Evolutionary conservation across 2,329 filamentous ascomycete genomes (phyloP), one percentile per base, ranked within the genome.

Genomic region (Moelleriella libera): DNA sequence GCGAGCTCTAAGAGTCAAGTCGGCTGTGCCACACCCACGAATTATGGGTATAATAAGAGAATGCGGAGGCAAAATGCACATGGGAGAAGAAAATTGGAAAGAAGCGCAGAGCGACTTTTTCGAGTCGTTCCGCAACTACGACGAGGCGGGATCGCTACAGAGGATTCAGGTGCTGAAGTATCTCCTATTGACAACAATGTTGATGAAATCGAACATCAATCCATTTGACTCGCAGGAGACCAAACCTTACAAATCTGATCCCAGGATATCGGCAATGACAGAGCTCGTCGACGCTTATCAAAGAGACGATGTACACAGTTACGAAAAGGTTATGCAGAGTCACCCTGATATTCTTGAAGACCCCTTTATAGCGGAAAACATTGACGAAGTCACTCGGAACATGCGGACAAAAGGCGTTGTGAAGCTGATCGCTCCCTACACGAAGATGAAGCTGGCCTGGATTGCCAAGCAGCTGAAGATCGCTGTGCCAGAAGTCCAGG

Each of bases 1-100:
- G 63, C 83, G 85, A 51, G 92, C 92, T 5, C 76, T 98, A 45
- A 85, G 85, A 54, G 90, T 98, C 47, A 83, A 88, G 52, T 97
- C 92, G n/a, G 92, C 92, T 0, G 92, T 98, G 10, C 90, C 92
- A 40, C 92, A 98, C 67, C 92, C 92, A 50, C 94, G 95, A 68
- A 95, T 98, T 63, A 96, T 97, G 88, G 92, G 92, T 46, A 90
- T 98, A 63, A 98, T 98, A 61, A 84, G 90, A 47, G 92, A 98
- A 69, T 98, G 92, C 63, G 92, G 92, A 58, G 92, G 92, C 57
- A 98, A 98, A 73, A 98, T 98, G 92, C 89, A 97, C 70, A 97
- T 98, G 92, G 92, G 86, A 64, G 92, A 98, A 72, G 92, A 97
- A 69, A 97, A 97, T 63, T 98, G 92, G 92, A 88, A 92, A 63